Base-by-base conservation (phyloP, 768 basidiomycete species). In the Cystobasidium onofrii region DNA sequence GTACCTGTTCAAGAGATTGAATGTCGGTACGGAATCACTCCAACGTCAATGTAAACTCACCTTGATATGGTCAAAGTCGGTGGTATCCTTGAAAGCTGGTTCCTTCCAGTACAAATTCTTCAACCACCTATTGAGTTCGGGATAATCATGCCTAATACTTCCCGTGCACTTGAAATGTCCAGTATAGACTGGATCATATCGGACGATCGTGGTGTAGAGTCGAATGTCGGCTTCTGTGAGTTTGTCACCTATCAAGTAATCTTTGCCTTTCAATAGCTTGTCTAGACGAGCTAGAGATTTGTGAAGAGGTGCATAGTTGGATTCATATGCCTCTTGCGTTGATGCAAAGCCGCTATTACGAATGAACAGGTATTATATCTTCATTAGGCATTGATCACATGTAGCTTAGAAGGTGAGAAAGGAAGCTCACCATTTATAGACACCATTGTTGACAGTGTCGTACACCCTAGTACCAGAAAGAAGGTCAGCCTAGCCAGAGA, bases 101-200 rank as follows among this genome's bases (percentile, higher is more conserved):
- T 88, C 84, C 75, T 88, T 89, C 93, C 92, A 97, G 84, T 99
- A 98, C 23, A 97, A 82, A 79, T 89, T 88, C 81, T 87, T 88
- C 82, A 90, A 78, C 90, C 91, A 94, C 27, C 76, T 61, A 82
- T 97, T 86, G 62, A 96, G 86, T 61, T 87, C 85, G 23, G 94
- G 93, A 81, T 93, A 98, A 6, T 90, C 90, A 78, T 87, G 50
- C 20, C 57, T 46, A 41, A 63, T 76, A 52, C 86, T 87, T 34
- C 88, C 87, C 84, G 95, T 93, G 83, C 92, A 94, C 77, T 97
- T 97, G 86, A 98, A 98, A 80, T 92, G 91, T 0, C 88, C 87
- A 60, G 89, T 85, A 81, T 98, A 97, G 18, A 89, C 94, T 0
- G 88, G 88, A 78, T 95, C 92, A 81, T 93, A 94, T 41, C 92